phyloP scores from a whole-genome alignment of 2,329 filamentous ascomycete species.

The Hypoxylon sp. region DNA sequence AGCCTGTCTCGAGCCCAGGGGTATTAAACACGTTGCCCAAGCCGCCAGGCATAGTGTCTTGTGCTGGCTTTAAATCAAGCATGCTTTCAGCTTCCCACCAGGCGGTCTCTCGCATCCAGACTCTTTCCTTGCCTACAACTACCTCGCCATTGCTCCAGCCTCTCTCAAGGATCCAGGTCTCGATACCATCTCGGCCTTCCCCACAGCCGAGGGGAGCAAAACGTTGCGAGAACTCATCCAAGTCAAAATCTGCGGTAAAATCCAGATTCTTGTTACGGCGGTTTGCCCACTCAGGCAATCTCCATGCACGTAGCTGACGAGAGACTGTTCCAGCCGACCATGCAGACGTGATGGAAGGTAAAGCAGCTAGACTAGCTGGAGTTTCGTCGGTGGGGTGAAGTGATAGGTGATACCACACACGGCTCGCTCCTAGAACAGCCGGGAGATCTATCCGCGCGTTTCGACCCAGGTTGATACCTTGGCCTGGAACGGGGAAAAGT shows the following conservation, averaged over 20 bases:
- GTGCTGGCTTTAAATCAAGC: conserved; percentile 86
- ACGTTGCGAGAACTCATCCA: conserved; percentile 89
- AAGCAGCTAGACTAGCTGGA: conserved; percentile 79
- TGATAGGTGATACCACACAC: conserved; percentile 94
- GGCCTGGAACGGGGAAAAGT: conserved; percentile 81
- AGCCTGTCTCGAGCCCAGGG: conserved; percentile 77
- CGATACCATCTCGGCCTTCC: conserved; percentile 91
- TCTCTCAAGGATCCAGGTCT: conserved; percentile 93
- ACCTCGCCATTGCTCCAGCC: conserved; percentile 99
- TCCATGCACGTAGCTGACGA: conserved; percentile 91
- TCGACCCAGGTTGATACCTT: conserved; percentile 86
- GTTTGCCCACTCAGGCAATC: conserved; percentile 96
- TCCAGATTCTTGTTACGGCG: conserved; percentile 91
- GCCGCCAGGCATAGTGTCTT: conserved; percentile 55
- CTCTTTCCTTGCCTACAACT: conserved; percentile 87
- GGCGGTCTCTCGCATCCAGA: conserved; percentile 94
- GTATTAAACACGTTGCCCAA: conserved; percentile 56
- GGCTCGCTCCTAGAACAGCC: conserved; percentile 81
- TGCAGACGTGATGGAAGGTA: conserved; percentile 80
- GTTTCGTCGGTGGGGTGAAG: conserved; percentile 92
- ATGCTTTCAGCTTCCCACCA: conserved; percentile 99
- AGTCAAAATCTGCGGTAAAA: conserved; percentile 96
- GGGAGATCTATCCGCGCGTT: conserved; percentile 84
- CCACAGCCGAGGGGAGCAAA: conserved; percentile 88
- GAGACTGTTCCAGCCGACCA: conserved; percentile 97